Evolutionary conservation across 495 filamentous ascomycete genomes (phyloP), one percentile per base, ranked within the genome.

Genomic region (Penicillium arizonense): DNA sequence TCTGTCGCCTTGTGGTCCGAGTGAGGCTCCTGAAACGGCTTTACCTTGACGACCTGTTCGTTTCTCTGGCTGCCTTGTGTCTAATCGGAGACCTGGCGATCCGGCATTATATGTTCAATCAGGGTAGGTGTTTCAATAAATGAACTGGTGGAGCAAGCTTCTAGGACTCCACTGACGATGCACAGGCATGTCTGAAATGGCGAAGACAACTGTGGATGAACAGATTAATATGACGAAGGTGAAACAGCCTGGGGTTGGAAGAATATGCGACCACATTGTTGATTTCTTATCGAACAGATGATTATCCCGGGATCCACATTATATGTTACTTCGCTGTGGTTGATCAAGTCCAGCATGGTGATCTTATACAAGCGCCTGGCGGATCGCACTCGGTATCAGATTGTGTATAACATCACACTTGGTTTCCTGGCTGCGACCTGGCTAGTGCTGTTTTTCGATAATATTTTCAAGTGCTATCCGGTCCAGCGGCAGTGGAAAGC

Each of bases 251-350:
- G 20, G 1, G 13, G 6, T 28, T 4, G 40, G 11, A 43, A n/a
- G 2, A 6, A 24, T 43, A n/a, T 43, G 10, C 40, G 5, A 14
- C 30, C 12, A 14, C 21, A 44, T 33, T 2, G 7, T 18, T 44
- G 18, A 44, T 30, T 6, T 4, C 14, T 5, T 28, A 16, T 24
- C 30, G 35, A 53, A 34, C 47, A 63, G 60, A 59, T 63, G 61
- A 60, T 63, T 51, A 59, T 63, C 37, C 61, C 61, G 24, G 61
- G 61, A 3, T 63, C 61, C 43, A 63, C 57, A 9, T 47, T 63
- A 3, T 63, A 63, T 45, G 54, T 63, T 18, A 63, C 57, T 20
- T 53, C 61, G 37, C 41, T 63, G 1, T 63, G 61, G 61, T 32
- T 63, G 42, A 63, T 63, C 57, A 63, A 63, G 40, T 41, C 54